phyloP scores from a whole-genome alignment of 305 asterid species.

The Coffea humblotiana region DNA sequence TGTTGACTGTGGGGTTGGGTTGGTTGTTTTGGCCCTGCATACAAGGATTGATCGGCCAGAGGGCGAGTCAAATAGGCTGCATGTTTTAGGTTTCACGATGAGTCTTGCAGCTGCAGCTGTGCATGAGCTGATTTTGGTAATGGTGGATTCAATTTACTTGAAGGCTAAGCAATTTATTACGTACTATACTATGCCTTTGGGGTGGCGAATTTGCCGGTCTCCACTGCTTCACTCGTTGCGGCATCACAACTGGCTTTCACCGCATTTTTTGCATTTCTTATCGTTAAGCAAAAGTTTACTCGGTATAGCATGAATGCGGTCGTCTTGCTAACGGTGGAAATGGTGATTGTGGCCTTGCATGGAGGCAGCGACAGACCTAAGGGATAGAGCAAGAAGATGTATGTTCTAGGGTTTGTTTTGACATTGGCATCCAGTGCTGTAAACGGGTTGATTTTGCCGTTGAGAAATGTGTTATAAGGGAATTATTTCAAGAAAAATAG shows the following conservation, averaged over 20 bases:
- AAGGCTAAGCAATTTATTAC: slow-evolving; percentile 21
- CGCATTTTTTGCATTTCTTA: slow-evolving; percentile 14
- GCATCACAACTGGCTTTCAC: slow-evolving; percentile 24
- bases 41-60: slow-evolving; percentile 23
- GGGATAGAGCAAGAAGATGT: slow-evolving; percentile 13
- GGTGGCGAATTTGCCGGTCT: too few relatives aligned
- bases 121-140: slow-evolving; percentile 17
- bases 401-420: slow-evolving; percentile 12
- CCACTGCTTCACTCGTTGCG: too few relatives aligned
- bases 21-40: slow-evolving; percentile 19
- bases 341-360: slow-evolving; percentile 21
- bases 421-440: neutral
- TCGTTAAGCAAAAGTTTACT: slow-evolving; percentile 29
- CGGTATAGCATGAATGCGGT: slow-evolving; percentile 13
- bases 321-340: slow-evolving; percentile 22
- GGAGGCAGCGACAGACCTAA: slow-evolving; percentile 18
- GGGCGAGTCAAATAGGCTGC: slow-evolving; percentile 19
- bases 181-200: slow-evolving; percentile 2
- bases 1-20: slow-evolving; percentile 26
- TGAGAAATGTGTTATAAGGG: neutral
- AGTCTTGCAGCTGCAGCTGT: slow-evolving; percentile 22
- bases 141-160: too few relatives aligned
- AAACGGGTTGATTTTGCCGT: slow-evolving; percentile 15
- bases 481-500: too few relatives aligned
- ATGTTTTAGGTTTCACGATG: slow-evolving; percentile 24